These are phyloP conservation scores for Lepidium campestre DNA, from an alignment of 441 rosid genomes.

Conservation along the genomic window DNA sequence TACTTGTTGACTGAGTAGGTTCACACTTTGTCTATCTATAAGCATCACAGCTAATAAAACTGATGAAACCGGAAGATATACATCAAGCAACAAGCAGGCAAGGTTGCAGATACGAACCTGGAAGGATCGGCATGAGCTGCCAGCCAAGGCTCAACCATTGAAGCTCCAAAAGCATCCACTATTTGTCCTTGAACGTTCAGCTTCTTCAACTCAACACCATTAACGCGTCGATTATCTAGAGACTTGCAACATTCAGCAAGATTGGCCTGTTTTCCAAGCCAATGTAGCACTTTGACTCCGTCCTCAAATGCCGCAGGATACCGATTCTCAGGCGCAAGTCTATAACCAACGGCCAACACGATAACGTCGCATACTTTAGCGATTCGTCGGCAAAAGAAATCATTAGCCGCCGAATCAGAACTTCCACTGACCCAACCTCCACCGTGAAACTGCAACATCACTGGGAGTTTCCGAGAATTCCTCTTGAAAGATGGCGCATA, in stretches of 20 bases:
- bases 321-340: slow-evolving; percentile 64
- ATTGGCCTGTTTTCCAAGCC: slow-evolving; percentile 67
- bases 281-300: slow-evolving; percentile 58
- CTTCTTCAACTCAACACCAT: slow-evolving; percentile 61
- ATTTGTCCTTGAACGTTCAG: slow-evolving; percentile 55
- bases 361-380: slow-evolving; percentile 59
- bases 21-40: neutral
- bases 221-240: slow-evolving; percentile 29
- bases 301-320: slow-evolving; percentile 68
- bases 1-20: neutral
- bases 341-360: slow-evolving; percentile 63
- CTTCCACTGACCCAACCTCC: slow-evolving; percentile 70
- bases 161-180: slow-evolving; percentile 78
- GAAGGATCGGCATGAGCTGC: slow-evolving; percentile 94
- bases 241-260: slow-evolving; percentile 47
- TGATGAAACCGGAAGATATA: neutral
- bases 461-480: slow-evolving; percentile 46
- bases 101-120: slow-evolving; percentile 43
- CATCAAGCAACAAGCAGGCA: neutral
- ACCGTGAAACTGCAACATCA: slow-evolving; percentile 66
- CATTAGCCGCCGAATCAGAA: slow-evolving; percentile 50
- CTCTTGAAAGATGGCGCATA: slow-evolving; percentile 37
- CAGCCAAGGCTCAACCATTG: slow-evolving; percentile 97
- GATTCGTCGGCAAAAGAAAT: slow-evolving; percentile 54
- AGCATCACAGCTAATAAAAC: neutral